A percentile compares a stretch with the other conserved stretches of the same genome.
Conservation (phyloP, 805 yeast species). For the Barnettozyma populi region DNA sequence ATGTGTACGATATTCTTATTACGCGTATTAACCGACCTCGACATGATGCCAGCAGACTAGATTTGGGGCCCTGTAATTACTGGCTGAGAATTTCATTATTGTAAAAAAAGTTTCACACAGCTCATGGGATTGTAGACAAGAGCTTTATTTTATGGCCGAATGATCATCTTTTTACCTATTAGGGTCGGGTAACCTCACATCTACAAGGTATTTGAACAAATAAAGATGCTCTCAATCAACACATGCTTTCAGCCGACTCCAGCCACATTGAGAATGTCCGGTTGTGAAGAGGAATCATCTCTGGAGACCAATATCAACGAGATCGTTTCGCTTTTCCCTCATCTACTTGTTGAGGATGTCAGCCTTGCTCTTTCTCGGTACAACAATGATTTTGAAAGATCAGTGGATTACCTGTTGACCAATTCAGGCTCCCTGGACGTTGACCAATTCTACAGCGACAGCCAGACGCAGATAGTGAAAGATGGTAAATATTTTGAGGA, state of each 20-base stretch:
- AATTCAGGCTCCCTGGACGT: neutral
- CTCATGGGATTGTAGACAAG: no score
- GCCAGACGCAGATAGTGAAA: neutral
- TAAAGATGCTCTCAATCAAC: neutral
- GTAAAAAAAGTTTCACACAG: no score
- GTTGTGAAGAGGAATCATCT: neutral
- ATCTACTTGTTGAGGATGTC: neutral
- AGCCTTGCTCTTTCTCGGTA: neutral
- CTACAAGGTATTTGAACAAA: neutral
- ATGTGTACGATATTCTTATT: no score
- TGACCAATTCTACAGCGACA: neutral
- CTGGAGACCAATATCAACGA: neutral
- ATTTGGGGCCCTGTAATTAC: no score
- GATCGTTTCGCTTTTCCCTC: neutral
- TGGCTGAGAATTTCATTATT: no score
- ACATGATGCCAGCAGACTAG: no score
- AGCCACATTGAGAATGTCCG: neutral
- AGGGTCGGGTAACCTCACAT: neutral
- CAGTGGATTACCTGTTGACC: neutral
- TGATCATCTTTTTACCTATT: no score
- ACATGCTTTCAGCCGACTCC: no score
- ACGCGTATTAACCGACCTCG: no score
- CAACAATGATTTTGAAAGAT: slow-evolving; percentile 4
- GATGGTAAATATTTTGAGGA: neutral
- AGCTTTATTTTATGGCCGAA: no score